A percentile compares a stretch with the other conserved stretches of the same genome.
These are phyloP conservation scores for Circinella umbellata DNA, from an alignment of 371 early-diverging fungal species.

Conservation along the genomic window DNA sequence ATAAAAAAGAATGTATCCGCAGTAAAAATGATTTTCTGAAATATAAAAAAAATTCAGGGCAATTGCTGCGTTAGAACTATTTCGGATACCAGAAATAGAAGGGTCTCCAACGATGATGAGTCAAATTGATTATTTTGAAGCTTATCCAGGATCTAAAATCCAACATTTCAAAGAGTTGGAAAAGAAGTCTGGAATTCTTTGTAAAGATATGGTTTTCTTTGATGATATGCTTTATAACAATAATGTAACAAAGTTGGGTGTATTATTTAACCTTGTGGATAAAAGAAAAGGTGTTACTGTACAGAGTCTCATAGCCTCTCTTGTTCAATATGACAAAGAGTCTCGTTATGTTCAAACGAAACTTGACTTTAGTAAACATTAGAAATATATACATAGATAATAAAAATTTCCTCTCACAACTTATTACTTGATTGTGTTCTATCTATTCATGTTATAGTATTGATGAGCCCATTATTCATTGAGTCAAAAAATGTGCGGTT, in stretches of 20 bases:
- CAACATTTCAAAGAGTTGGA: slow-evolving; percentile 45
- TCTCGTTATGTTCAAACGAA: slow-evolving; percentile 29
- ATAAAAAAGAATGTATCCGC: too few species aligned
- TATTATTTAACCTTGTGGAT: slow-evolving; percentile 38
- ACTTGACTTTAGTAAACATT: slow-evolving; percentile 23
- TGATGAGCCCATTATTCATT: too few species aligned
- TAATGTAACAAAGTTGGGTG: slow-evolving; percentile 42
- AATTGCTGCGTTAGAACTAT: slow-evolving; percentile 24
- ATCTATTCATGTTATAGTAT: too few species aligned
- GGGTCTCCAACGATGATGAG: slow-evolving; percentile 30
- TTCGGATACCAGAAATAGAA: slow-evolving; percentile 32
- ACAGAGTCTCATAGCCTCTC: slow-evolving; percentile 32
- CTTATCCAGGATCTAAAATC: slow-evolving; percentile 50
- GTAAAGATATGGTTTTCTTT: slow-evolving; percentile 61
- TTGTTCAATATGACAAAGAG: slow-evolving; percentile 29
- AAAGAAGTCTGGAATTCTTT: slow-evolving; percentile 43
- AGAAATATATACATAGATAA: neutral
- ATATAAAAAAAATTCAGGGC: slow-evolving; percentile 25
- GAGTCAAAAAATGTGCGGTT: too few species aligned
- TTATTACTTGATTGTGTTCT: too few species aligned
- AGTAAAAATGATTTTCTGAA: neutral
- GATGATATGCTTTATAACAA: slow-evolving; percentile 60
- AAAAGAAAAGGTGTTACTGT: slow-evolving; percentile 37
- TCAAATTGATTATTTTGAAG: slow-evolving; percentile 42
- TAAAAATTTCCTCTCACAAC: too few species aligned